Evolutionary conservation across 192 early-diverging fungal species (phyloP).

Genomic region (Coemansia sp.): DNA sequence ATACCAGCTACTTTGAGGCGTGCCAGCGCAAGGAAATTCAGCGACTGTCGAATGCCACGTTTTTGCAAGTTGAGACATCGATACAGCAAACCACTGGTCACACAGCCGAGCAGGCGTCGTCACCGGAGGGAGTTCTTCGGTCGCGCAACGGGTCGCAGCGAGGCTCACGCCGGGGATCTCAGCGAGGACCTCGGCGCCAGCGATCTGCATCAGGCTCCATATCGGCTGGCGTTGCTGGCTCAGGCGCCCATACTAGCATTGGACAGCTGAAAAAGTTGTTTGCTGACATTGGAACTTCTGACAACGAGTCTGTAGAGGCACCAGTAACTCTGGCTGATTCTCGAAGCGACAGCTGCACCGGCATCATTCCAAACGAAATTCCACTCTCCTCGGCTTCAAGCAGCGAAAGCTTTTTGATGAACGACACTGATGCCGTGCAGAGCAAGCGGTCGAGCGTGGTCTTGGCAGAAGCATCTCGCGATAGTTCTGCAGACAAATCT

Average conservation of each 20-base stretch:
- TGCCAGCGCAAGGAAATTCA: conserved; percentile 79
- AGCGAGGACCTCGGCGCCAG: conserved; percentile 18
- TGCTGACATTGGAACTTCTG: conserved; percentile 6
- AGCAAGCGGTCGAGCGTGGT: conserved; percentile 3
- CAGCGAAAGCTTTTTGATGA: conserved; percentile 31
- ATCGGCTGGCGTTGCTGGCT: not conserved
- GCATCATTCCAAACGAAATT: not conserved
- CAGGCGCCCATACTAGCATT: conserved; percentile 13
- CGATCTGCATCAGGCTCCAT: conserved; percentile 23
- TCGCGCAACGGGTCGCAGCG: conserved; percentile 17
- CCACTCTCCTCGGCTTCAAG: conserved; percentile 18
- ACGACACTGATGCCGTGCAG: not conserved
- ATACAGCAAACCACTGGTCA: not conserved
- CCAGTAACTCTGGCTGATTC: not conserved
- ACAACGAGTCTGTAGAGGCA: not conserved
- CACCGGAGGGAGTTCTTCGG: not conserved
- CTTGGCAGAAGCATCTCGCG: not conserved
- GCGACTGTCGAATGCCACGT: conserved; percentile 64
- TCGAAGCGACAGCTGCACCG: not conserved
- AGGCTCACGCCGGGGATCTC: conserved; percentile 27
- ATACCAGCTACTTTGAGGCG: conserved; percentile 92
- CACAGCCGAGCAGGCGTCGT: conserved; percentile 12
- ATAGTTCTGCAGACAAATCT: not conserved
- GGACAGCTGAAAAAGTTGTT: conserved; percentile 53
- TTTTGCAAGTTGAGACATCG: conserved; percentile 29